phyloP scores from a whole-genome alignment of 164 flowering plant genomes.

The Hamamelis virginiana region DNA sequence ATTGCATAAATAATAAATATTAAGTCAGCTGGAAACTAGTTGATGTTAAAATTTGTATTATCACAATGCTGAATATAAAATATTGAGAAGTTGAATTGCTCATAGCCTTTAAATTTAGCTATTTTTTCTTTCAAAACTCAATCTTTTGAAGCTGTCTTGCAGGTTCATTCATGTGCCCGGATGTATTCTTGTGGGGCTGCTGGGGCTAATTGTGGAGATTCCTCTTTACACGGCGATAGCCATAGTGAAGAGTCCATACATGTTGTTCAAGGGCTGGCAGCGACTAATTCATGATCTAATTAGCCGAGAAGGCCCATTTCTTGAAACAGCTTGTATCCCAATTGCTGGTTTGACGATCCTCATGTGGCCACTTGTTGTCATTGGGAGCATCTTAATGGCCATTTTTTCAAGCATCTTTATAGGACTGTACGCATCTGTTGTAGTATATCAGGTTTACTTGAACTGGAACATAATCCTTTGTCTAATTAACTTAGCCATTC shows the following conservation, averaged over 20 bases:
- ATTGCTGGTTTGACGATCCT: constrained; percentile 89
- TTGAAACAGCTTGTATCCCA: constrained; percentile 92
- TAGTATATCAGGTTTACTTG: constrained; percentile 81
- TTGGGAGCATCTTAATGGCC: constrained; percentile 65
- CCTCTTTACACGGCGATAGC: constrained; percentile 79
- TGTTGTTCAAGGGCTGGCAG: constrained; percentile 90
- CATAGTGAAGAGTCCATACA: constrained; percentile 77
- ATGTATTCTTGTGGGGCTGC: constrained; percentile 61
- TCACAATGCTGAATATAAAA: too few species aligned
- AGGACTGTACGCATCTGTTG: constrained; percentile 70
- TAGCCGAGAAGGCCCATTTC: constrained; percentile 93
- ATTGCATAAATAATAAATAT: background rate
- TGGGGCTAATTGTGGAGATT: constrained; percentile 84
- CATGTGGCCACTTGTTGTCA: constrained; percentile 85
- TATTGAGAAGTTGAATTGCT: too few species aligned
- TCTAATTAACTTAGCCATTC: background rate
- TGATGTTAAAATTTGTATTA: too few species aligned
- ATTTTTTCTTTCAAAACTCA: background rate
- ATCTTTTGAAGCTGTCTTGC: constrained; percentile 11
- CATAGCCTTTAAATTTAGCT: too few species aligned
- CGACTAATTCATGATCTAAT: constrained; percentile 71
- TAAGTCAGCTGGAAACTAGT: too few species aligned
- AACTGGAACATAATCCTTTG: background rate
- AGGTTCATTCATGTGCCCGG: constrained; percentile 85
- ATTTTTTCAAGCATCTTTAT: constrained; percentile 77